phyloP scores from a whole-genome alignment of 768 basidiomycete genomes.

The Astraeus odoratus region DNA sequence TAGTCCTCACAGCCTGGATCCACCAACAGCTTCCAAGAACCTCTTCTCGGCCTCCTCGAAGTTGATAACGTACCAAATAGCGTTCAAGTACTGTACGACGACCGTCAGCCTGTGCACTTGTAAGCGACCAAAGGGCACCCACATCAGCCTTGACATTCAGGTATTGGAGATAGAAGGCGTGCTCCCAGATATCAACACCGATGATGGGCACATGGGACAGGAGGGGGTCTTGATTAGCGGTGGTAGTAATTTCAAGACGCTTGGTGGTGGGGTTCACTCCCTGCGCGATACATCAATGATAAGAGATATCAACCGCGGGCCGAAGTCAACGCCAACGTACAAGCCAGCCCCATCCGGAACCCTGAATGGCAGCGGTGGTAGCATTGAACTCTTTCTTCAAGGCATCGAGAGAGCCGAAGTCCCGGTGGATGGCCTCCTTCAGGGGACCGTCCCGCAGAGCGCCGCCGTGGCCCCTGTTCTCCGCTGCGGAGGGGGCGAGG shows the following conservation, averaged over 20 bases:
- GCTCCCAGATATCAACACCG: constrained; percentile 94
- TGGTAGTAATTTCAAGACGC: constrained; percentile 82
- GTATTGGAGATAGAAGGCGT: constrained; percentile 95
- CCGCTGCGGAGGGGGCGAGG: constrained; percentile 56
- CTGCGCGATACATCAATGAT: constrained; percentile 27
- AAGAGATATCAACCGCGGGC: background rate
- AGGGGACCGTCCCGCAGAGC: constrained; percentile 54
- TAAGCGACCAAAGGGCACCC: constrained; percentile 28
- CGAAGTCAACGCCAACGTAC: constrained; percentile 39
- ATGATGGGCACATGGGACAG: constrained; percentile 72
- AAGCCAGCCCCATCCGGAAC: constrained; percentile 96
- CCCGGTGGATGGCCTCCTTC: constrained; percentile 51
- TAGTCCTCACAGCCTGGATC: constrained; percentile 30
- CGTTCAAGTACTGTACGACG: constrained; percentile 50
- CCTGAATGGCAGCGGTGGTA: constrained; percentile 80
- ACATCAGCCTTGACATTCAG: constrained; percentile 92
- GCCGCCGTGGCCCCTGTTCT: constrained; percentile 56
- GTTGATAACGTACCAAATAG: constrained; percentile 69
- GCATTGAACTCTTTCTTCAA: constrained; percentile 81
- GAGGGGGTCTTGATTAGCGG: constrained; percentile 94
- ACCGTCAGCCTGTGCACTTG: constrained; percentile 1
- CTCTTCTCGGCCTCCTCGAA: constrained; percentile 73
- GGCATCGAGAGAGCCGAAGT: constrained; percentile 65
- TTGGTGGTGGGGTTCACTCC: constrained; percentile 62
- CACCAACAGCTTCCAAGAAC: constrained; percentile 36